Evolutionary conservation across 2,329 filamentous ascomycete species (phyloP), one percentile per base, ranked within the genome.

Genomic region (Aspergillus floridensis): DNA sequence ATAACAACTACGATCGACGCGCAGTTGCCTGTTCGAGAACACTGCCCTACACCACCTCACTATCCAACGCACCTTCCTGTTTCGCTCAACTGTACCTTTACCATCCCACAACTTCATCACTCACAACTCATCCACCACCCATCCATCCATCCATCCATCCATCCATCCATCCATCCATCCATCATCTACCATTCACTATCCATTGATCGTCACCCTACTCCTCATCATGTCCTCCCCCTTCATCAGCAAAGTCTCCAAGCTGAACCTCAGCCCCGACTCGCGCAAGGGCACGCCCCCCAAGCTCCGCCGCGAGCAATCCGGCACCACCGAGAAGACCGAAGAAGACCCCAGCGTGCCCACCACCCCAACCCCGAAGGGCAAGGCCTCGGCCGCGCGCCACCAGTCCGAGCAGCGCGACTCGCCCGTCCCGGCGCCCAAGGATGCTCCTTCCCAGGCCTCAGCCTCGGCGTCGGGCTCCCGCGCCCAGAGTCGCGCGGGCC

Each of bases 371-470:
- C 52, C 52, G 12, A 54, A 54, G 38, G 52, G 52, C 21, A 61
- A 47, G 52, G 26, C 26, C 26, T 48, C 31, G 11, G 44, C 44
- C 4, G 49, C 31, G n/a, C 53, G 49, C 14, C 50, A 22, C 8
- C 38, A 50, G 51, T 44, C 65, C 4, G 70, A 72, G 50, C 70
- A 72, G 48, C 68, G 70, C 29, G 66, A 65, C 32, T 62, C 66
- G 8, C 24, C 24, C 31, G 67, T 67, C 10, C 68, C 57, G 24
- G 49, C 60, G 2, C 63, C 62, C 1, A 68, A 69, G 14, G 69
- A 71, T 21, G 56, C 52, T 16, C 63, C 47, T 19, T 72, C 71
- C 0, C 66, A 70, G 38, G 70, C 67, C 7, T 73, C 71, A 2
- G 69, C 70, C 35, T 73, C 71, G 3, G 64, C 65, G 16, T 44